Conservation (phyloP, 2,329 filamentous ascomycete genomes). For the Cercospora brassicicola region DNA sequence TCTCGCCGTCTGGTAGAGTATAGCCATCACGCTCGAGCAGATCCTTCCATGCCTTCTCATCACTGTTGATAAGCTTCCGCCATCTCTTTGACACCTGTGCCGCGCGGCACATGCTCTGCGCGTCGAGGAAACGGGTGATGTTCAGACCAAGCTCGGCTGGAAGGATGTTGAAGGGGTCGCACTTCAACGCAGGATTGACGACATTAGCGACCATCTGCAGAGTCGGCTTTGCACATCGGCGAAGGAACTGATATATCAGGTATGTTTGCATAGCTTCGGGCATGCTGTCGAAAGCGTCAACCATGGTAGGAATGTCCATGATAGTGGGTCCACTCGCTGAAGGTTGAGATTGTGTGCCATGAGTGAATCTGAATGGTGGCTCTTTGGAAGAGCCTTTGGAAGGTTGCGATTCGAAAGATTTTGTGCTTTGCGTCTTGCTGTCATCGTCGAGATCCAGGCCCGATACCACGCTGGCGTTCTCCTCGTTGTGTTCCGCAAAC, state of each 20-base stretch:
- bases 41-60: slow-evolving; percentile 95
- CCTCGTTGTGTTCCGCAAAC: slow-evolving; percentile 37
- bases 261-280: slow-evolving; percentile 90
- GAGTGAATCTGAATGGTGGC: slow-evolving; percentile 21
- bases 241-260: slow-evolving; percentile 93
- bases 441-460: slow-evolving; percentile 39
- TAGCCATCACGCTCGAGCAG: slow-evolving; percentile 84
- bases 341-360: slow-evolving; percentile 13
- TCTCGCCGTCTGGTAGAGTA: slow-evolving; percentile 72
- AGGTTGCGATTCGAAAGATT: slow-evolving; percentile 31
- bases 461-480: slow-evolving; percentile 37
- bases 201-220: slow-evolving; percentile 85
- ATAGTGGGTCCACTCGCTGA: slow-evolving; percentile 44
- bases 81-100: slow-evolving; percentile 93
- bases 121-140: slow-evolving; percentile 81
- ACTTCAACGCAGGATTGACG: slow-evolving; percentile 91
- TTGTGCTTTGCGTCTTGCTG: slow-evolving; percentile 28
- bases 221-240: slow-evolving; percentile 82
- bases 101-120: slow-evolving; percentile 81
- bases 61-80: slow-evolving; percentile 85
- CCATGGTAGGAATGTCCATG: slow-evolving; percentile 79
- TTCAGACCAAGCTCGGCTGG: slow-evolving; percentile 85
- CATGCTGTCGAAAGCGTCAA: slow-evolving; percentile 88
- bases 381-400: slow-evolving; percentile 14
- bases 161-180: slow-evolving; percentile 82